Evolutionary conservation across 2,329 filamentous ascomycete genomes (phyloP).

Genomic region (Microsporum canis): DNA sequence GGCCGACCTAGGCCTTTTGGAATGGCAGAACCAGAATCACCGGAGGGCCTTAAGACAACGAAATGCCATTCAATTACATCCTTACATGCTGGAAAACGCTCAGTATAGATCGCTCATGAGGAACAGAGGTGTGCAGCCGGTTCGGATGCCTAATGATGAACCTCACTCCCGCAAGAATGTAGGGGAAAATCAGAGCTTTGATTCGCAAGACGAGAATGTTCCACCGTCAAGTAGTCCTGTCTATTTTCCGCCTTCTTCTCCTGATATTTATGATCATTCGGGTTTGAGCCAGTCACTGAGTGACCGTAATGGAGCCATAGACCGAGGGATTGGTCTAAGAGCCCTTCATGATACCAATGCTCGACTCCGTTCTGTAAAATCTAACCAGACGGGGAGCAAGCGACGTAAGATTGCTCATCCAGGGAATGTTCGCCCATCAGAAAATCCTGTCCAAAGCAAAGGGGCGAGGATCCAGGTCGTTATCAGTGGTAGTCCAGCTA

Average conservation of each 20-base stretch:
- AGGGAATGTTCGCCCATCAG: not conserved
- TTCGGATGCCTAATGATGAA: slow-evolving; percentile 23
- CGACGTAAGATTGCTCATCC: not conserved
- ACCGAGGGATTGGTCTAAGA: not conserved
- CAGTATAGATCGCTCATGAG: slow-evolving; percentile 33
- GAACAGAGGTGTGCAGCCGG: slow-evolving; percentile 33
- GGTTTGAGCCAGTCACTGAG: not conserved
- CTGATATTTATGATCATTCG: slow-evolving; percentile 5
- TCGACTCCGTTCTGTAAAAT: not conserved
- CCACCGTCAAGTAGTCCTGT: slow-evolving; percentile 26
- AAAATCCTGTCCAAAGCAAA: not conserved
- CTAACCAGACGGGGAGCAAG: not conserved
- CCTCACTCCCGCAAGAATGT: slow-evolving; percentile 12
- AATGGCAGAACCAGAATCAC: not conserved
- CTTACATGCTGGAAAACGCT: slow-evolving; percentile 37
- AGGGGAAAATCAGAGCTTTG: slow-evolving; percentile 24
- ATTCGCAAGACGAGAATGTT: slow-evolving; percentile 24
- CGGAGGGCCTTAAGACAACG: slow-evolving; percentile 32
- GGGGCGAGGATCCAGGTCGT: not conserved
- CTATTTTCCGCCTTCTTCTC: slow-evolving; percentile 23
- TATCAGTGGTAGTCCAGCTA: not conserved
- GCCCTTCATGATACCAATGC: not conserved
- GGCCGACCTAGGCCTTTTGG: not conserved
- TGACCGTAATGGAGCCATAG: not conserved
- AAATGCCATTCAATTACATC: slow-evolving; percentile 40